Conservation (phyloP, 192 early-diverging fungal species). For the Radiomyces spectabilis region DNA sequence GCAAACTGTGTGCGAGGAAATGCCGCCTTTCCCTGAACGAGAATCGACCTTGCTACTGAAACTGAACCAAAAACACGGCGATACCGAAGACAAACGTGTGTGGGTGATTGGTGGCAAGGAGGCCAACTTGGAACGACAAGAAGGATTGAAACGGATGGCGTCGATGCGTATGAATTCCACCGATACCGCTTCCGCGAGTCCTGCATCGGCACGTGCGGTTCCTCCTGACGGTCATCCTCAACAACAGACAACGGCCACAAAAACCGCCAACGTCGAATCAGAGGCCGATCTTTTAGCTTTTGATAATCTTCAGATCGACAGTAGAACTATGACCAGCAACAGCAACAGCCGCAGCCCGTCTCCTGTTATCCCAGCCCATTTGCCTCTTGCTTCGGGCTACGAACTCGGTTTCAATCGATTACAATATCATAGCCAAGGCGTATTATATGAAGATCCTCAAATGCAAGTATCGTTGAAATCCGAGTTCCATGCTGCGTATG, state of each 20-base stretch:
- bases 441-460: conserved; percentile 85
- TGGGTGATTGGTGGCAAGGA: conserved; percentile 90
- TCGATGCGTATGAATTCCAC: conserved; percentile 12
- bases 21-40: conserved; percentile 95
- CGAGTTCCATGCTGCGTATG: conserved; percentile 86
- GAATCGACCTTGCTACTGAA: conserved; percentile 82
- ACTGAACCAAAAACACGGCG: conserved; percentile 77
- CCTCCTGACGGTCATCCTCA: neutral
- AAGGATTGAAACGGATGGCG: conserved; percentile 26
- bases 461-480: conserved; percentile 89
- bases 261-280: too few species aligned
- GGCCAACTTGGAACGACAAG: conserved; percentile 58
- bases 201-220: neutral
- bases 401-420: conserved; percentile 53
- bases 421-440: conserved; percentile 70
- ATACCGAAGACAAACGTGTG: conserved; percentile 93
- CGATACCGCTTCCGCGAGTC: neutral
- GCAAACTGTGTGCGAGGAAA: conserved; percentile 93
- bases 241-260: too few species aligned
- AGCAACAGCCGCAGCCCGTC: neutral
- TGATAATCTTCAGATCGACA: too few species aligned
- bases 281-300: too few species aligned
- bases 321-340: neutral
- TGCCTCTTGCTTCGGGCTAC: conserved; percentile 40
- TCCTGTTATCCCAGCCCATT: conserved; percentile 29